Evolutionary conservation across 495 filamentous ascomycete species (phyloP).

Genomic region (Beverwykella pulmonaria): DNA sequence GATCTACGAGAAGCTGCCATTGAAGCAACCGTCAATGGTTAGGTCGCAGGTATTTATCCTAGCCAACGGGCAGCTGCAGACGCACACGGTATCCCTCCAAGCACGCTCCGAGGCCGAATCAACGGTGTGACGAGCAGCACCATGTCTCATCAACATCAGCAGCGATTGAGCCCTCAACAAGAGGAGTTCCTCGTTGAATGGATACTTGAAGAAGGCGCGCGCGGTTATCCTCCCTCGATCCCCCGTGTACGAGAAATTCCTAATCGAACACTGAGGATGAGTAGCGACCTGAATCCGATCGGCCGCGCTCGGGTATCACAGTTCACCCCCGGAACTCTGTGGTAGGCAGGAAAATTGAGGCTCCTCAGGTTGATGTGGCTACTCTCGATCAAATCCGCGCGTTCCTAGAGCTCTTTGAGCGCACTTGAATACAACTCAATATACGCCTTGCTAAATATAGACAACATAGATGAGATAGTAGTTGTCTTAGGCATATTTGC

Average conservation of each 20-base stretch:
- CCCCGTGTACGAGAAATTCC: constrained; percentile 13
- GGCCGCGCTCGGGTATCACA: not conserved
- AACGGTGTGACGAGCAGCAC: not conserved
- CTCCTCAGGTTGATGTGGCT: not conserved
- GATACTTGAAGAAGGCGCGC: constrained; percentile 17
- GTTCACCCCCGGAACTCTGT: not conserved
- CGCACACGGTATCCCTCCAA: not conserved
- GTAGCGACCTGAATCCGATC: not conserved
- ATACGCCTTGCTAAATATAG: constrained; percentile 8
- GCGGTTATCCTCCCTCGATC: constrained; percentile 10
- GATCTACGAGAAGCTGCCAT: constrained; percentile 3
- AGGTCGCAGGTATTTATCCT: not conserved
- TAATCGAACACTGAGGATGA: constrained; percentile 4
- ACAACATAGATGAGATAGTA: not conserved
- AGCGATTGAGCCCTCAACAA: constrained; percentile 13
- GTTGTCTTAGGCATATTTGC: constrained; percentile 3
- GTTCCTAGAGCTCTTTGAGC: constrained; percentile 8
- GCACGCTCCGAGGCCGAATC: not conserved
- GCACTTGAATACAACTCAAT: constrained; percentile 1
- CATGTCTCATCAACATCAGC: constrained; percentile 9
- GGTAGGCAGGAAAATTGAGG: constrained; percentile 12
- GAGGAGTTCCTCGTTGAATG: constrained; percentile 21
- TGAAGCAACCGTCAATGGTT: not conserved
- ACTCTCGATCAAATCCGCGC: constrained; percentile 4
- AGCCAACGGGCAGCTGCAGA: constrained; percentile 3